Base-by-base conservation (phyloP, 2,329 filamentous ascomycete species). In the Chaetomiaceae sp. region DNA sequence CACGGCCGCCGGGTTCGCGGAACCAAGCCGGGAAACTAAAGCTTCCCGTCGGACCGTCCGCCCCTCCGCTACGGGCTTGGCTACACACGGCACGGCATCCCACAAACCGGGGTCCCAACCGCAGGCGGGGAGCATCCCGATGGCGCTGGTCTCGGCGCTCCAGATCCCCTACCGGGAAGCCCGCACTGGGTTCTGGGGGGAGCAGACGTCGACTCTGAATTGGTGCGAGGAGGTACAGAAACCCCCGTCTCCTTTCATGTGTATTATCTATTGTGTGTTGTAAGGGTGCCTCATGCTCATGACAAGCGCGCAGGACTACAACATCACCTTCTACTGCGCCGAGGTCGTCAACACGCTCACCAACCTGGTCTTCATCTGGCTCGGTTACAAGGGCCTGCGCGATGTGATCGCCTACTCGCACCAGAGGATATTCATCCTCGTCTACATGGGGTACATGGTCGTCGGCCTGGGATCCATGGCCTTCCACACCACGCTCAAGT, bases 301-400 rank as follows among this genome's bases (percentile, higher is more conserved):
- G 27, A 31, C 8, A 31, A n/a, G n/a, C 14, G 4, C 20, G 3
- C 47, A 69, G 68, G 68, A 68, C 47, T 70, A 71, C 61, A 71
- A 69, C 54, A 66, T 71, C 54, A 69, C 65, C 3, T 61, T 59
- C 14, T 71, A 71, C 59, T 68, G 65, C 47, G 69, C 69, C 36
- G 69, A 70, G 59, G 58, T 68, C 19, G 63, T 71, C 55, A 72
- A 88, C 71, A 88, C 89, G 3, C 64, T 91, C 29, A 96, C 90
- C 31, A 96, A 96, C 68, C 68, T 88, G 3, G 73, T 94, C 22
- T 96, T 96, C 69, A 76, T 95, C 62, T 88, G 79, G 68, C 79
- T 95, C 19, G 89, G 89, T 7, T 71, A 82, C 60, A 87, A 85
- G 65, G 91, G 91, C 22, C 82, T 94, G 57, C 72, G 76, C 51